Evolutionary conservation across 495 filamentous ascomycete genomes (phyloP).

Genomic region (Tuber microsphaerosporum): DNA sequence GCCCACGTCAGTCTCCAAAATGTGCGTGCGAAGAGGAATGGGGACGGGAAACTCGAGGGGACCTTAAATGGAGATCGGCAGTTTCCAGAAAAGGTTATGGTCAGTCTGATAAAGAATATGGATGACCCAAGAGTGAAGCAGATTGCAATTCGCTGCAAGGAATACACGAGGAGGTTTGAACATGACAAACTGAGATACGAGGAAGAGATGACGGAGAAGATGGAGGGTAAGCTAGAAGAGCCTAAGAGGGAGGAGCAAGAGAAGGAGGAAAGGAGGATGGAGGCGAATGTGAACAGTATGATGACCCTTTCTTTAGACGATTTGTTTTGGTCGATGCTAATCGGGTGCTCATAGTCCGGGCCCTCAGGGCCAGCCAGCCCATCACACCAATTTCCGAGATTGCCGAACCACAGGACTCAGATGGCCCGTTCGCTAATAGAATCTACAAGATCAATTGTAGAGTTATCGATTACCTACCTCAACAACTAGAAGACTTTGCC

Average conservation of each 20-base stretch:
- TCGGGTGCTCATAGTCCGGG: constrained; percentile 43
- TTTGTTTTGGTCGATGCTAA: constrained; percentile 7
- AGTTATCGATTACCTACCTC: constrained; percentile 75
- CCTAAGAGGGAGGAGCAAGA: constrained; percentile 39
- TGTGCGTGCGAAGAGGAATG: constrained; percentile 59
- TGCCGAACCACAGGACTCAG: constrained; percentile 40
- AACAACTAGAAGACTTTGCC: constrained; percentile 66
- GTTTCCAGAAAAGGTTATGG: constrained; percentile 50
- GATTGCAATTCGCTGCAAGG: constrained; percentile 55
- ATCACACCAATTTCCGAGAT: constrained; percentile 49
- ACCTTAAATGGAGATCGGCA: constrained; percentile 57
- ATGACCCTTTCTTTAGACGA: not conserved
- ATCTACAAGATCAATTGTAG: constrained; percentile 63
- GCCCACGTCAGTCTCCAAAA: constrained; percentile 63
- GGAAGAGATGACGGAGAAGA: constrained; percentile 43
- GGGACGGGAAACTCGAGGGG: constrained; percentile 60
- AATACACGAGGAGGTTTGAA: constrained; percentile 54
- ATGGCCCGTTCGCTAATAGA: constrained; percentile 48
- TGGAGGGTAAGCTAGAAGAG: constrained; percentile 32
- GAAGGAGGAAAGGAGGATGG: constrained; percentile 31
- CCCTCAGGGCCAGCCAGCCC: constrained; percentile 45
- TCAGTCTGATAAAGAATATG: constrained; percentile 47
- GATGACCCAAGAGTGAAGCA: constrained; percentile 53
- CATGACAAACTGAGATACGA: constrained; percentile 45
- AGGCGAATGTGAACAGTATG: constrained; percentile 41